Percentiles rank a stretch among this genome's conserved stretches.
phyloP scores from a whole-genome alignment of 495 filamentous ascomycete genomes.

The Wilcoxina mikolae region DNA sequence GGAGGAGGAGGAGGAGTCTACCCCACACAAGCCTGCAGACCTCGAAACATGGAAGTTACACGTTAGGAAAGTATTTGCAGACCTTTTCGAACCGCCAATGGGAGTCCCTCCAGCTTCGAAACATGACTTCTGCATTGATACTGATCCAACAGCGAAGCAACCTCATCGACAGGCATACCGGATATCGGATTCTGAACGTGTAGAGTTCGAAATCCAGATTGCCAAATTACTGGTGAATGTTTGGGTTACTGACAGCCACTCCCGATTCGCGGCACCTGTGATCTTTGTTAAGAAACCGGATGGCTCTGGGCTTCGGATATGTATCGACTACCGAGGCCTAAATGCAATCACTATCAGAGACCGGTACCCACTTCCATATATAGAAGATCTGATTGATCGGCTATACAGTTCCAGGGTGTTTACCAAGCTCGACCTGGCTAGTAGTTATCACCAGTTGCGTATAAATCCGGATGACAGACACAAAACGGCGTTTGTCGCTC shows the following conservation, averaged over 20 bases:
- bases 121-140: neutral
- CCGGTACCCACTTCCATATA: constrained; percentile 34
- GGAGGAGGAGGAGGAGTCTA: neutral
- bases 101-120: neutral
- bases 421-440: constrained; percentile 32
- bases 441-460: neutral
- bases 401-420: constrained; percentile 30
- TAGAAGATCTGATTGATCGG: constrained; percentile 31
- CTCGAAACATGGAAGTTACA: neutral
- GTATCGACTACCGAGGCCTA: constrained; percentile 35
- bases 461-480: neutral
- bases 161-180: neutral
- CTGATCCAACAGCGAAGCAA: neutral
- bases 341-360: too few relatives aligned
- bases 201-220: neutral
- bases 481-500: neutral
- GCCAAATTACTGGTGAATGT: neutral
- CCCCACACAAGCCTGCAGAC: too few relatives aligned
- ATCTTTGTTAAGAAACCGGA: neutral
- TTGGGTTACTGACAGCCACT: neutral
- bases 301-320: constrained; percentile 28
- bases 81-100: neutral
- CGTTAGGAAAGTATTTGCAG: neutral
- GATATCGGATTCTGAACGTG: neutral
- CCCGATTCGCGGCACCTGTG: constrained; percentile 10